These are phyloP conservation scores for Tetrahymena borealis DNA, from an alignment of 73 alveolate species.

Conservation along the genomic window DNA sequence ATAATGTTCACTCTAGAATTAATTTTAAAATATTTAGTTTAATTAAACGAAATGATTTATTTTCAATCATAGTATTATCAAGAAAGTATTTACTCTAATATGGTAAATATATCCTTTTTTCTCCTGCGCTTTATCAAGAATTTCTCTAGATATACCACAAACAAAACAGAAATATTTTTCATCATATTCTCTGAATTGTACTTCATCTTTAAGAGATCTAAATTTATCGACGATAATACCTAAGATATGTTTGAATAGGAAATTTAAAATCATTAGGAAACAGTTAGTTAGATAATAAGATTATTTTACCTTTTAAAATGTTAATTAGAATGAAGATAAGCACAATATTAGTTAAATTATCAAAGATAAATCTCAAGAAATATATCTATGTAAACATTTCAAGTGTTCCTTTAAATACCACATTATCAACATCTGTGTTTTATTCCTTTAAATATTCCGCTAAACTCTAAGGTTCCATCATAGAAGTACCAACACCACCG, in stretches of 20 bases:
- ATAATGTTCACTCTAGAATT: slow-evolving; percentile 64
- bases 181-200: slow-evolving; percentile 10
- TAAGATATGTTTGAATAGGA: not conserved
- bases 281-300: not conserved
- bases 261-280: not conserved
- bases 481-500: slow-evolving; percentile 36
- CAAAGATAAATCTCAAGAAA: slow-evolving; percentile 25
- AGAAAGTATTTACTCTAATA: not conserved
- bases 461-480: slow-evolving; percentile 5
- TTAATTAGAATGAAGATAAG: slow-evolving; percentile 22
- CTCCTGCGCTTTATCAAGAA: slow-evolving; percentile 13
- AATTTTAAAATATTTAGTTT: slow-evolving; percentile 43
- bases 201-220: slow-evolving; percentile 34
- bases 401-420: not conserved
- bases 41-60: too few species aligned
- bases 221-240: slow-evolving; percentile 43
- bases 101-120: not conserved
- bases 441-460: not conserved
- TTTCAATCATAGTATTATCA: not conserved
- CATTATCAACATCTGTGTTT: not conserved
- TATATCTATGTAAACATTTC: not conserved
- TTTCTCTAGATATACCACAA: slow-evolving; percentile 34
- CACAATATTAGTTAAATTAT: slow-evolving; percentile 16
- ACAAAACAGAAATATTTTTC: slow-evolving; percentile 19
- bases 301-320: not conserved